A percentile compares a stretch with the other conserved stretches of the same genome.
These are phyloP conservation scores for Alternaria viburni DNA, from an alignment of 2,329 filamentous ascomycete genomes.

Conservation along the genomic window DNA sequence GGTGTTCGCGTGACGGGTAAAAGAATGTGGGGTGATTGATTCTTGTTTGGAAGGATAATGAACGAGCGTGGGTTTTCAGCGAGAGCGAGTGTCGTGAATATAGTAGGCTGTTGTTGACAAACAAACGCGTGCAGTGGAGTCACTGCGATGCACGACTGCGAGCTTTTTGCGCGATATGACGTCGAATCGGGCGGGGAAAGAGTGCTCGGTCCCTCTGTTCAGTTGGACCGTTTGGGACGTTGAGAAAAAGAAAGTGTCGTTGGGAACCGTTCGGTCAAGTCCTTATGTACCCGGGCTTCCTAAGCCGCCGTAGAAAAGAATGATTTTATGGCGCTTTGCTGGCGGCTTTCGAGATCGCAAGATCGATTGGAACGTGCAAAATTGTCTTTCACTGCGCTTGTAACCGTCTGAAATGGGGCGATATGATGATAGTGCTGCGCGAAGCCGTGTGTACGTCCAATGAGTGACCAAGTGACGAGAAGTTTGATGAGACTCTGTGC, in stretches of 20 bases:
- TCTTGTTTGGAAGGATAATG: background rate
- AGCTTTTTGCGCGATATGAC: background rate
- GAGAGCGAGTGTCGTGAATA: background rate
- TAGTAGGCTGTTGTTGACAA: conserved; percentile 13
- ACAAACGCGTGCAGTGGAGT: conserved; percentile 7
- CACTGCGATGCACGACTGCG: background rate
- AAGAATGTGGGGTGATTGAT: background rate
- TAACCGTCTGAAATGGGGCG: conserved; percentile 13
- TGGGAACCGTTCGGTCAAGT: background rate
- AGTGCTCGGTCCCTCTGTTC: background rate
- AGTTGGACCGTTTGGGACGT: background rate
- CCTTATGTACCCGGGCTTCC: background rate
- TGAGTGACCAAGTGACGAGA: conserved; percentile 1
- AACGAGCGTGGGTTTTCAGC: background rate
- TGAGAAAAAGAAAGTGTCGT: background rate
- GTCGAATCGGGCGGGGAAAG: background rate
- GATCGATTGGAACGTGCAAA: background rate
- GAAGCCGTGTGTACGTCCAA: conserved; percentile 7
- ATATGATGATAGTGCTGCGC: conserved; percentile 8
- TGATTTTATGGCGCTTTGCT: background rate
- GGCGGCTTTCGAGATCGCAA: background rate
- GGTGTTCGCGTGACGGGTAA: background rate
- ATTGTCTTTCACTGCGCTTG: conserved; percentile 1
- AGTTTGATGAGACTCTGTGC: conserved; percentile 8
- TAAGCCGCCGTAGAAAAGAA: background rate